Conservation (phyloP, 140 eudicot genomes). For the Cichorium intybus region DNA sequence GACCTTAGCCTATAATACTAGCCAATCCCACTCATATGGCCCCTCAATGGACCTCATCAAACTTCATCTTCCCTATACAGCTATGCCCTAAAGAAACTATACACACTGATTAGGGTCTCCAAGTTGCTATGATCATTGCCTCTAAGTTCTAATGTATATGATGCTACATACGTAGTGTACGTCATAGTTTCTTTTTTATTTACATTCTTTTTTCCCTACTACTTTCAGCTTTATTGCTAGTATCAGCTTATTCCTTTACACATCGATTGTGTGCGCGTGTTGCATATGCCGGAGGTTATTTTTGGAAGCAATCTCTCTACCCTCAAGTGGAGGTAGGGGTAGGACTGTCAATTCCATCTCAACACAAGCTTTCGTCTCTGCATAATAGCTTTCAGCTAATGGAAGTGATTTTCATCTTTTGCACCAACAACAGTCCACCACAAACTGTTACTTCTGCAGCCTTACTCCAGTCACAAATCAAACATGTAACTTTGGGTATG, state of each 20-base stretch:
- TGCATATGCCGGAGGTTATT: too few relatives aligned
- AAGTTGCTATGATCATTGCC: slow-evolving; percentile 2
- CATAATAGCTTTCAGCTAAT: slow-evolving; percentile 2
- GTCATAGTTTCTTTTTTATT: too few relatives aligned
- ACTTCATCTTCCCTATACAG: not conserved
- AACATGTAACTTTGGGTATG: not conserved
- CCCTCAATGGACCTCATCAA: not conserved
- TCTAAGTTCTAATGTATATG: slow-evolving; percentile 2
- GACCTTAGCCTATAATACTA: not conserved
- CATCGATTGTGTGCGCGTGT: too few relatives aligned
- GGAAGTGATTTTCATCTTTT: slow-evolving; percentile 5
- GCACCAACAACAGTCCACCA: not conserved
- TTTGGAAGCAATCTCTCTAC: too few relatives aligned
- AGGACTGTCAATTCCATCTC: slow-evolving; percentile 10
- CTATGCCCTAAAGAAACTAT: not conserved
- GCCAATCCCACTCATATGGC: not conserved
- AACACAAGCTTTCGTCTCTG: not conserved
- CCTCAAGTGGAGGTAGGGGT: too few relatives aligned
- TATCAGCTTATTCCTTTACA: too few relatives aligned
- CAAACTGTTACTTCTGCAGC: slow-evolving; percentile 1
- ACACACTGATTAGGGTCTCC: not conserved
- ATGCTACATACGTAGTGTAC: too few relatives aligned
- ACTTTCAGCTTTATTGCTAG: too few relatives aligned
- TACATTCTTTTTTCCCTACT: too few relatives aligned
- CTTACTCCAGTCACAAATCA: not conserved